These are phyloP conservation scores for Sicyos baderoa DNA, from an alignment of 306 rosid genomes.

Conservation along the genomic window DNA sequence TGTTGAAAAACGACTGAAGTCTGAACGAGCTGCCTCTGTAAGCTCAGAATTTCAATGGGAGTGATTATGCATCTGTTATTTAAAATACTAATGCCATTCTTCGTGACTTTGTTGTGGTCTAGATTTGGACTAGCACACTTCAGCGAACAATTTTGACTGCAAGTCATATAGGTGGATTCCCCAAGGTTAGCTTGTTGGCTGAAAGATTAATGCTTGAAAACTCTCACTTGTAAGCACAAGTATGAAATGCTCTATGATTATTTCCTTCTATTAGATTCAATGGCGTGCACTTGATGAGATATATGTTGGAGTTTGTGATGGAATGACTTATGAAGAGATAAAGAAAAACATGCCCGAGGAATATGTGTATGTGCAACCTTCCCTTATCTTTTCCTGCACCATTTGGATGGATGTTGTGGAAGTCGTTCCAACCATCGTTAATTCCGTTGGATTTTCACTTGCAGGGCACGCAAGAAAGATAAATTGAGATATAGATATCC, in stretches of 20 bases:
- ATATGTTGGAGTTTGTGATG: conserved; percentile 88
- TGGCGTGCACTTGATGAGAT: conserved; percentile 99
- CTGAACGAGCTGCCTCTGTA: conserved; percentile 98
- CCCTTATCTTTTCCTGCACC: neutral
- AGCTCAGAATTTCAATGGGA: conserved; percentile 27
- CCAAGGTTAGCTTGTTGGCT: conserved; percentile 59
- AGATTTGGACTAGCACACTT: conserved; percentile 99
- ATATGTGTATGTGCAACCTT: conserved; percentile 56
- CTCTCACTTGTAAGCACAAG: neutral
- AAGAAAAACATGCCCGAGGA: conserved; percentile 97
- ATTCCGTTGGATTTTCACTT: conserved; percentile 6
- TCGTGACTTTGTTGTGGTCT: conserved; percentile 20
- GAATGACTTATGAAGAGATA: conserved; percentile 89
- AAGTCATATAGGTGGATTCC: conserved; percentile 74
- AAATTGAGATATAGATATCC: conserved; percentile 95
- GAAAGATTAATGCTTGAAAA: neutral
- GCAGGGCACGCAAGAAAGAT: conserved; percentile 86
- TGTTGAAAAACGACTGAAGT: conserved; percentile 82
- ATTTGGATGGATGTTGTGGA: conserved; percentile 2
- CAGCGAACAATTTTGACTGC: conserved; percentile 92
- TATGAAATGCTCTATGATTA: conserved; percentile 7
- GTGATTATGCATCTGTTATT: neutral
- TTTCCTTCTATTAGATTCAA: conserved; percentile 55
- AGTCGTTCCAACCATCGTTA: neutral
- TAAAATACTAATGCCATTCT: neutral